A percentile compares a stretch with the other conserved stretches of the same genome.
Evolutionary conservation across 352 stramenopile genomes (phyloP).

Genomic region (Phytophthora quininea): DNA sequence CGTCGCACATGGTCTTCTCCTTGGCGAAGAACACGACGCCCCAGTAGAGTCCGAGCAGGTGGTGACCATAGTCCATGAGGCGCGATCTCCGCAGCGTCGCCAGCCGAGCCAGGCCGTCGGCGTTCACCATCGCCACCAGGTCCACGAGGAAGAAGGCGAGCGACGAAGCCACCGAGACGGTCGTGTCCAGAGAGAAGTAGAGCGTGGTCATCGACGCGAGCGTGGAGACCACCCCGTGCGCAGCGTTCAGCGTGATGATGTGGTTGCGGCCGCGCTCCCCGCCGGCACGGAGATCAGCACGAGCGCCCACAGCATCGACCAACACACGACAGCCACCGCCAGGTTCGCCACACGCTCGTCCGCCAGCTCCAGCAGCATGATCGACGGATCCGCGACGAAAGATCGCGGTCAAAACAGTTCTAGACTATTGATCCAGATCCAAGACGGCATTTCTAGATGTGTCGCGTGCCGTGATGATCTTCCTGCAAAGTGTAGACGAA

Average conservation of each 20-base stretch:
- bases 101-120: conserved; percentile 50
- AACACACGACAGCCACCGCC: conserved; percentile 37
- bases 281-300: conserved; percentile 50
- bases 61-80: conserved; percentile 77
- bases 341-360: conserved; percentile 46
- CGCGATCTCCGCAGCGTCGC: conserved; percentile 47
- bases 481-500: too few relatives aligned
- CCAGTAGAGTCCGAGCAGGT: conserved; percentile 72
- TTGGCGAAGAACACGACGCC: conserved; percentile 64
- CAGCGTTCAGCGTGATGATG: conserved; percentile 73
- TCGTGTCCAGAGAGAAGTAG: conserved; percentile 49
- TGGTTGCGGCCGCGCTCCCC: conserved; percentile 58
- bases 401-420: too few relatives aligned
- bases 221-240: conserved; percentile 71
- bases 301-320: conserved; percentile 58
- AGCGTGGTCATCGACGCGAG: conserved; percentile 51
- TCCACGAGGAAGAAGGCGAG: conserved; percentile 79
- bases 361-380: conserved; percentile 1
- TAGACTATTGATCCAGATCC: too few relatives aligned
- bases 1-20: conserved; percentile 57
- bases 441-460: too few relatives aligned
- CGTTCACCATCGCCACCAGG: conserved; percentile 61
- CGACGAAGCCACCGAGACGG: conserved; percentile 63
- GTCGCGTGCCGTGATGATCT: too few relatives aligned
- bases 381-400: neutral